Base-by-base conservation (phyloP, 192 early-diverging fungal genomes). In the Entophlyctis helioformis region DNA sequence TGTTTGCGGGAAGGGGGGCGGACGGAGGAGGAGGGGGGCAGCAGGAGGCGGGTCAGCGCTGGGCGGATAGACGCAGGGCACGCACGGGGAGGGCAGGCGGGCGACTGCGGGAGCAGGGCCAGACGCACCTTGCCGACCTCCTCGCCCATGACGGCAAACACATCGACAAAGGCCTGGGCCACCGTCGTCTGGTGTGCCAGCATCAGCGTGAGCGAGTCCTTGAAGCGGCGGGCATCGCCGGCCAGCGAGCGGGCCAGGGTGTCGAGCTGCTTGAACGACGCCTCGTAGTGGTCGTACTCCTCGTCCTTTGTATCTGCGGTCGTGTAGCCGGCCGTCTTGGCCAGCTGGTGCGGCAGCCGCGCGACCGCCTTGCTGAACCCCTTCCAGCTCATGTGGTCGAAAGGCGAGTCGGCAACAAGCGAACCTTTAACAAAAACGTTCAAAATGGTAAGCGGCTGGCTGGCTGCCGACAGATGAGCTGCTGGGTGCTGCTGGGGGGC, bases 361-460 rank as follows among this genome's bases (percentile, higher is more conserved):
- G 72, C 69, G 33, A 89, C 69, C 42, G 85, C 85, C 65, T 89
- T 89, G 31, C 64, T 61, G 42, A 89, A 77, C 2, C 87, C 87
- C 54, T 83, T 72, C 65, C 66, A 70, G 53, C 64, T 71, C 80
- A 85, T 85, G 8, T 9, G 4, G 24, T 44, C 5, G 24, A 15
- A 15, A 8, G 8, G 33, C 15, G 33, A 34, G 15, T 15, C 9
- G 33, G 33, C n/a, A n/a, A n/a, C n/a, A n/a, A n/a, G n/a, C n/a
- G n/a, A n/a, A n/a, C n/a, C n/a, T n/a, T n/a, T n/a, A n/a, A n/a
- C n/a, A n/a, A n/a, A n/a, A n/a, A n/a, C n/a, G n/a, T n/a, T n/a
- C n/a, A n/a, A n/a, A n/a, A n/a, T n/a, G n/a, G n/a, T n/a, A n/a
- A n/a, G n/a, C n/a, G n/a, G n/a, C n/a, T n/a, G n/a, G n/a, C n/a